These are phyloP conservation scores for Ustilago shanxiensis DNA, from an alignment of 1,284 basidiomycete genomes.

Conservation along the genomic window DNA sequence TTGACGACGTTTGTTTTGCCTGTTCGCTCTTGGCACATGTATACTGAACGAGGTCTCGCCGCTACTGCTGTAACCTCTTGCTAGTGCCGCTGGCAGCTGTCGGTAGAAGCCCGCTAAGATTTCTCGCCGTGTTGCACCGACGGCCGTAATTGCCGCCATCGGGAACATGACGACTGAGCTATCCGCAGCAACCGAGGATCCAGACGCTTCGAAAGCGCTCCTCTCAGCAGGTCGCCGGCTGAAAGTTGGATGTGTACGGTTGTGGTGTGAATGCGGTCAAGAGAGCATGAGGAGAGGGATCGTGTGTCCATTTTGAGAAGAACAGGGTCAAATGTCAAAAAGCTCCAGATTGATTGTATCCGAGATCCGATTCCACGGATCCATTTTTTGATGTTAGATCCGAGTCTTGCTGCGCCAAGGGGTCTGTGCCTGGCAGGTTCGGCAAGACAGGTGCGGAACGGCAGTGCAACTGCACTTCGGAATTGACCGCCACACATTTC, in stretches of 20 bases:
- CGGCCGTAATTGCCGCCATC: conserved; percentile 22
- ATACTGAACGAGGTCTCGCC: conserved; percentile 23
- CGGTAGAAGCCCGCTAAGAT: conserved; percentile 9
- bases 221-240: neutral
- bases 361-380: conserved; percentile 9
- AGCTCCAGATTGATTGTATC: no score
- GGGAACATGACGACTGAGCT: conserved; percentile 20
- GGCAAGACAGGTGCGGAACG: neutral
- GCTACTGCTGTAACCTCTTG: conserved; percentile 19
- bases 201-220: neutral
- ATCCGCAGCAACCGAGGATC: neutral
- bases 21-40: conserved; percentile 25
- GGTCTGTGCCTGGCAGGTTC: conserved; percentile 3
- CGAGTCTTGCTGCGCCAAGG: neutral
- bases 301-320: neutral
- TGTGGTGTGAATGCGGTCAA: neutral
- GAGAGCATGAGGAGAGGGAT: neutral
- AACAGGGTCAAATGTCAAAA: neutral
- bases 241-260: neutral
- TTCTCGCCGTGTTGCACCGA: conserved; percentile 21
- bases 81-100: neutral
- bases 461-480: conserved; percentile 6
- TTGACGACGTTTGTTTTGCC: neutral
- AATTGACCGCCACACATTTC: conserved; percentile 4
- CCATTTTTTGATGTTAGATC: neutral